A percentile compares a stretch with the other conserved stretches of the same genome.
Evolutionary conservation across 495 filamentous ascomycete species (phyloP).

Genomic region (Podospora fimiseda): DNA sequence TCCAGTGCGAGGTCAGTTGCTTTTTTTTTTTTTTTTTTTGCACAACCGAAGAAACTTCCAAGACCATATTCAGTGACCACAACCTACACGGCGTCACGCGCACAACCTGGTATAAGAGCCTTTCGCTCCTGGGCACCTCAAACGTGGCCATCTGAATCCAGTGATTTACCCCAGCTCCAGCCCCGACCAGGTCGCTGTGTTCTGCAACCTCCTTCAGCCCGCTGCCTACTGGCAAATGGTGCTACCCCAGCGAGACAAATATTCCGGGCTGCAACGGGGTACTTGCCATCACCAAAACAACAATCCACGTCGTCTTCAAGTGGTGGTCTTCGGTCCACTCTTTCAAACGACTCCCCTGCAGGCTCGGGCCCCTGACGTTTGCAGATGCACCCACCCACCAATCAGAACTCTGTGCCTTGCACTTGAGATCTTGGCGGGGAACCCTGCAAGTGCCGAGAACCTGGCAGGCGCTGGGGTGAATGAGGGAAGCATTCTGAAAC

Average conservation of each 20-base stretch:
- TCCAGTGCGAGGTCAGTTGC: slow-evolving; percentile 5
- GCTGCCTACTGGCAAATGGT: slow-evolving; percentile 10
- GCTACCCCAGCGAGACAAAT: slow-evolving; percentile 11
- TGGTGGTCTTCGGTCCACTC: not conserved
- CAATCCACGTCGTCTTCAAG: not conserved
- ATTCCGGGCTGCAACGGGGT: slow-evolving; percentile 2
- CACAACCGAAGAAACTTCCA: too few species aligned
- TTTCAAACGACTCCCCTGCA: not conserved
- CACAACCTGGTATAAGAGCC: too few species aligned
- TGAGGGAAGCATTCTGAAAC: slow-evolving; percentile 3
- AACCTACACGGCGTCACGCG: too few species aligned
- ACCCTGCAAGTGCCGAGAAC: slow-evolving; percentile 1
- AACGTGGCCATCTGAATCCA: not conserved
- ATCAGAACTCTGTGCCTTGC: not conserved
- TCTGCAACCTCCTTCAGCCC: slow-evolving; percentile 1
- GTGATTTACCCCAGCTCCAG: not conserved
- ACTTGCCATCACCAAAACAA: not conserved
- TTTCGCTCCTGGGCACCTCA: too few species aligned
- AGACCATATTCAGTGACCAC: not conserved
- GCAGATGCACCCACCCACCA: not conserved
- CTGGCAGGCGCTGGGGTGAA: slow-evolving; percentile 1
- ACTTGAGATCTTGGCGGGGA: slow-evolving; percentile 1
- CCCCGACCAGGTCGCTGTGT: not conserved
- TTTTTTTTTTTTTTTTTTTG: too few species aligned
- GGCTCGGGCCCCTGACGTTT: slow-evolving; percentile 4